A percentile compares a stretch with the other conserved stretches of the same genome.
These are phyloP conservation scores for Falciphora oryzae DNA, from an alignment of 2,329 filamentous ascomycete species.

Conservation along the genomic window DNA sequence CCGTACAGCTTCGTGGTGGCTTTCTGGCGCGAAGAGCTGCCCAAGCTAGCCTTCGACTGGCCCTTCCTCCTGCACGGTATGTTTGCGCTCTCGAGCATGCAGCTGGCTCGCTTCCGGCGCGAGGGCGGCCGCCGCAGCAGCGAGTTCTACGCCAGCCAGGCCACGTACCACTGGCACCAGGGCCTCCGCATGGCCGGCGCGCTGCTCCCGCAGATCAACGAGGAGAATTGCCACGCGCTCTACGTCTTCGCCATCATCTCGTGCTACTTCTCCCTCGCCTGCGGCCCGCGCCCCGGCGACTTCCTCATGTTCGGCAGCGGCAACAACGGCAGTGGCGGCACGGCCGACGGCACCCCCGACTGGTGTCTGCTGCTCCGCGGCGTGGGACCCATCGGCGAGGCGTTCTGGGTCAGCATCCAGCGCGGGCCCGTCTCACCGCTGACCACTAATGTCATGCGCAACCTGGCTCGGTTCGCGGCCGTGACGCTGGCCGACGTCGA, in stretches of 20 bases:
- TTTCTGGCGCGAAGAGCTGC: slow-evolving; percentile 6
- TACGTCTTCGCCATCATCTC: slow-evolving; percentile 8
- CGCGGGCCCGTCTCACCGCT: slow-evolving; percentile 6
- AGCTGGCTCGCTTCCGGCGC: slow-evolving; percentile 6
- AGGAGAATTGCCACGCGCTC: slow-evolving; percentile 8
- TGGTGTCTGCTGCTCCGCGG: slow-evolving; percentile 5
- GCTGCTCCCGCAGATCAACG: slow-evolving; percentile 4
- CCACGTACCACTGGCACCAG: slow-evolving; percentile 9
- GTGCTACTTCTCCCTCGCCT: slow-evolving; percentile 5
- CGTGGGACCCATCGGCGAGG: slow-evolving; percentile 2
- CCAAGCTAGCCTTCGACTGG: slow-evolving; percentile 3
- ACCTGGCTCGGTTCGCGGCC: neutral
- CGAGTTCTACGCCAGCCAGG: slow-evolving; percentile 3
- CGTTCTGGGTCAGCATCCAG: slow-evolving; percentile 1
- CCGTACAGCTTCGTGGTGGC: neutral
- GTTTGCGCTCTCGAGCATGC: slow-evolving; percentile 8
- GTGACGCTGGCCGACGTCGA: neutral
- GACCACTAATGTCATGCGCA: neutral
- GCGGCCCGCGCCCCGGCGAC: neutral
- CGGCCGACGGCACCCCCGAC: neutral
- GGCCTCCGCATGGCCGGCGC: slow-evolving; percentile 5
- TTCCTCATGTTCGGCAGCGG: slow-evolving; percentile 1
- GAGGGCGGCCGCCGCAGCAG: slow-evolving; percentile 2
- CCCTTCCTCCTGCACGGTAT: slow-evolving; percentile 8
- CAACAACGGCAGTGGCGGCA: neutral